phyloP scores from a whole-genome alignment of 805 yeast genomes.

The Schwanniomyces polymorphus region DNA sequence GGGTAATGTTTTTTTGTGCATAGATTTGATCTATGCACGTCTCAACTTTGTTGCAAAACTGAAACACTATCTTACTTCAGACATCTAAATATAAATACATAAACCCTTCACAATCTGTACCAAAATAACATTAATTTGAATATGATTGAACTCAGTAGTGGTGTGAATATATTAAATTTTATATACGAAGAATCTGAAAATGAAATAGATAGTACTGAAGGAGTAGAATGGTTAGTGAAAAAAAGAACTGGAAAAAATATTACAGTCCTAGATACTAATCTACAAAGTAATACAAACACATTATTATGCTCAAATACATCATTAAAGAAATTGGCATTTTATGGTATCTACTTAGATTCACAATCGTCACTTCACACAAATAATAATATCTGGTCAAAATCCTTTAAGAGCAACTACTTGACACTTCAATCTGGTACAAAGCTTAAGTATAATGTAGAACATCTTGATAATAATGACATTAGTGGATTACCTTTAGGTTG shows the following conservation, averaged over 20 bases:
- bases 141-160: background rate
- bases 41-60: background rate
- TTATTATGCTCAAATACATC: conserved; percentile 17
- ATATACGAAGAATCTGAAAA: background rate
- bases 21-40: background rate
- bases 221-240: background rate
- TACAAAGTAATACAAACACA: background rate
- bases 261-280: too few relatives aligned
- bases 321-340: conserved; percentile 13
- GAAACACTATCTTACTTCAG: too few relatives aligned
- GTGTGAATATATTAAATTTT: background rate
- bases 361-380: background rate
- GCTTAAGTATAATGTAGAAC: background rate
- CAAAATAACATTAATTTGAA: background rate
- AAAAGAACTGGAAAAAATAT: background rate
- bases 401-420: background rate
- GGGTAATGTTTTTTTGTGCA: background rate
- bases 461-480: background rate
- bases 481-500: conserved; percentile 4
- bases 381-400: background rate
- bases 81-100: too few relatives aligned
- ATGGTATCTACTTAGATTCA: conserved; percentile 7
- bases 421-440: background rate
- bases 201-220: background rate
- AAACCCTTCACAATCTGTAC: too few relatives aligned